A percentile compares a stretch with the other conserved stretches of the same genome.
phyloP scores from a whole-genome alignment of 371 early-diverging fungal genomes.

The Sporodiniella umbellata region DNA sequence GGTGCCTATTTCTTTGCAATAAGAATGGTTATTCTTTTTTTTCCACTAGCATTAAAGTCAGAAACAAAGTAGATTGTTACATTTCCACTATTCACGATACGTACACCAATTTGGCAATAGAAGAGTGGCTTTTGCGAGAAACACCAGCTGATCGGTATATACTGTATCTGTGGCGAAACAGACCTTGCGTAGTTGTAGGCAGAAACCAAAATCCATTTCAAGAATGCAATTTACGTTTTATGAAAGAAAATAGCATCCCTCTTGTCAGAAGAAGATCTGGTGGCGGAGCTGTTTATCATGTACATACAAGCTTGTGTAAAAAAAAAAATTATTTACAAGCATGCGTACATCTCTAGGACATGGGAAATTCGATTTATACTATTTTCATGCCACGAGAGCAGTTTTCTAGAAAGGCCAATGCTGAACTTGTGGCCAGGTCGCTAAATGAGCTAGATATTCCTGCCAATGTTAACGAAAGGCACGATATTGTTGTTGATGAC shows the following conservation, averaged over 20 bases:
- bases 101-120: slow-evolving; percentile 88
- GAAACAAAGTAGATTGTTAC: slow-evolving; percentile 41
- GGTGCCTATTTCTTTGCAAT: neutral
- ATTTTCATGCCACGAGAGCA: slow-evolving; percentile 87
- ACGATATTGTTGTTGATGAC: slow-evolving; percentile 83
- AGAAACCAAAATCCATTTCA: slow-evolving; percentile 96
- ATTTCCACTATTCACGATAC: slow-evolving; percentile 76
- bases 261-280: slow-evolving; percentile 90
- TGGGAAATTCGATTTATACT: slow-evolving; percentile 94
- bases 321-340: neutral
- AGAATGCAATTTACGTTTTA: slow-evolving; percentile 78
- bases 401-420: slow-evolving; percentile 76
- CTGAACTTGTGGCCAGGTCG: slow-evolving; percentile 77
- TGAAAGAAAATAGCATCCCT: slow-evolving; percentile 67
- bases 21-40: neutral
- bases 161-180: slow-evolving; percentile 88
- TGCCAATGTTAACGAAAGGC: slow-evolving; percentile 81
- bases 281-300: slow-evolving; percentile 97
- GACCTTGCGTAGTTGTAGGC: slow-evolving; percentile 88
- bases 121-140: slow-evolving; percentile 82
- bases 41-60: neutral
- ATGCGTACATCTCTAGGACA: slow-evolving; percentile 55
- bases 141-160: slow-evolving; percentile 65
- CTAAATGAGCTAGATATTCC: slow-evolving; percentile 81
- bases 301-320: slow-evolving; percentile 23